Conservation (phyloP, 805 yeast genomes). For the Candida vartiovaarae region DNA sequence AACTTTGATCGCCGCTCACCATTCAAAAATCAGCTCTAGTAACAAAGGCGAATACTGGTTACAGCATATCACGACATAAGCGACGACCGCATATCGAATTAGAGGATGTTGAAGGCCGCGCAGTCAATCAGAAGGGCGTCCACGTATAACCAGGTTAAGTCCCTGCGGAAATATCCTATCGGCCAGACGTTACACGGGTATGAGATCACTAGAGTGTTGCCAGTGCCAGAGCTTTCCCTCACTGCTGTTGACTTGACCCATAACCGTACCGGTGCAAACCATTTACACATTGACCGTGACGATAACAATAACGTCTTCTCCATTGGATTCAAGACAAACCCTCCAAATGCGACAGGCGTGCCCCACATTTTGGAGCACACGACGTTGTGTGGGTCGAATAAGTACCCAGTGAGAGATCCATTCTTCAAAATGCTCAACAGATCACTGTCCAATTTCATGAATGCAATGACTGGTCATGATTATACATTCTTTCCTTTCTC, state of each 20-base stretch:
- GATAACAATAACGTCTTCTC: conserved; percentile 86
- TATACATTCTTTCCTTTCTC: conserved; percentile 95
- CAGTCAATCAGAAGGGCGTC: conserved; percentile 15
- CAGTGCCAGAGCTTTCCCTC: conserved; percentile 76
- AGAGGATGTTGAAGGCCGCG: not conserved
- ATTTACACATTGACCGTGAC: conserved; percentile 77
- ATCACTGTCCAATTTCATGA: conserved; percentile 94
- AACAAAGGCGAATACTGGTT: too few relatives aligned
- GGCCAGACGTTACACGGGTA: conserved; percentile 64
- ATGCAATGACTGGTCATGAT: conserved; percentile 98
- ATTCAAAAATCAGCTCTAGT: too few relatives aligned
- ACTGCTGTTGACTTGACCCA: conserved; percentile 74
- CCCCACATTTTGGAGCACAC: conserved; percentile 97
- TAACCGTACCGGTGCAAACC: conserved; percentile 63
- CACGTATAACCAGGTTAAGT: conserved; percentile 26
- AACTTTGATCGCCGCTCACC: not conserved
- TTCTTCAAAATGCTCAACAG: conserved; percentile 95
- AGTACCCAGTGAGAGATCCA: conserved; percentile 93
- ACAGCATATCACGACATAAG: not conserved
- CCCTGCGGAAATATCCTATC: conserved; percentile 50
- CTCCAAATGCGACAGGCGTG: conserved; percentile 91
- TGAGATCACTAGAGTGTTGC: conserved; percentile 51
- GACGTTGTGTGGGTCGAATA: conserved; percentile 86
- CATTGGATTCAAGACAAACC: conserved; percentile 86
- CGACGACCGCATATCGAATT: too few relatives aligned